Percentiles rank a stretch among this genome's conserved stretches.
Evolutionary conservation across 1,139 yeast species (phyloP).

Genomic region (Lodderomyces elongisporus): DNA sequence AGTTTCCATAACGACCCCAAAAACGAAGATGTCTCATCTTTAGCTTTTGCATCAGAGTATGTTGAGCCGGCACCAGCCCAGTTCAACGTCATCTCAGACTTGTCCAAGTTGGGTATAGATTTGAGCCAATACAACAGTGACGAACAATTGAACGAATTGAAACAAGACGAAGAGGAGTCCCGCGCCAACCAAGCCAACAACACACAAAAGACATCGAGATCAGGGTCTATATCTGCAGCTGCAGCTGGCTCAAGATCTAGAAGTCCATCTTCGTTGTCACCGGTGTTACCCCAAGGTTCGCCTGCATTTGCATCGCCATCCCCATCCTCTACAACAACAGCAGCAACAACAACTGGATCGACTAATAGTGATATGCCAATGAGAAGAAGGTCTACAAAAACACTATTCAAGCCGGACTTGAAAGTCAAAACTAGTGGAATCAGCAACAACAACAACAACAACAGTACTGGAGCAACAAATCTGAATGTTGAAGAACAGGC

Average conservation of each 20-base stretch:
- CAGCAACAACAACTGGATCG: too few species aligned
- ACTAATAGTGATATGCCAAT: neutral
- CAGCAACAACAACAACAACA: too few species aligned
- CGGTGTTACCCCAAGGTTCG: neutral
- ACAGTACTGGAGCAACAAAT: too few species aligned
- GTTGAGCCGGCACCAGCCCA: constrained; percentile 38
- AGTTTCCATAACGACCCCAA: constrained; percentile 17
- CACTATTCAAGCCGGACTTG: constrained; percentile 33
- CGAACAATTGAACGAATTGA: constrained; percentile 21
- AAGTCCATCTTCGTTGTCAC: constrained; percentile 3
- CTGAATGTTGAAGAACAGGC: too few species aligned
- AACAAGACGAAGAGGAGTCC: constrained; percentile 8
- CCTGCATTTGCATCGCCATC: constrained; percentile 5
- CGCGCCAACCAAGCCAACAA: constrained; percentile 2
- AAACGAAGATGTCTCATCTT: constrained; percentile 4
- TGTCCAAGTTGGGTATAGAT: constrained; percentile 29
- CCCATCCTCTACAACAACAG: too few species aligned
- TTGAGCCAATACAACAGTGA: constrained; percentile 20
- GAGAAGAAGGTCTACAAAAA: constrained; percentile 29
- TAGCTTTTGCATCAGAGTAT: constrained; percentile 15
- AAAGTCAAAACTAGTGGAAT: constrained; percentile 7
- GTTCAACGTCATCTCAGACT: constrained; percentile 25
- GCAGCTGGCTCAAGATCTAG: constrained; percentile 4
- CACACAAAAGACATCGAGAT: constrained; percentile 1
- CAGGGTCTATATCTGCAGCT: constrained; percentile 6